Evolutionary conservation across 2,329 filamentous ascomycete genomes (phyloP).

Genomic region (Basipetospora sp.): DNA sequence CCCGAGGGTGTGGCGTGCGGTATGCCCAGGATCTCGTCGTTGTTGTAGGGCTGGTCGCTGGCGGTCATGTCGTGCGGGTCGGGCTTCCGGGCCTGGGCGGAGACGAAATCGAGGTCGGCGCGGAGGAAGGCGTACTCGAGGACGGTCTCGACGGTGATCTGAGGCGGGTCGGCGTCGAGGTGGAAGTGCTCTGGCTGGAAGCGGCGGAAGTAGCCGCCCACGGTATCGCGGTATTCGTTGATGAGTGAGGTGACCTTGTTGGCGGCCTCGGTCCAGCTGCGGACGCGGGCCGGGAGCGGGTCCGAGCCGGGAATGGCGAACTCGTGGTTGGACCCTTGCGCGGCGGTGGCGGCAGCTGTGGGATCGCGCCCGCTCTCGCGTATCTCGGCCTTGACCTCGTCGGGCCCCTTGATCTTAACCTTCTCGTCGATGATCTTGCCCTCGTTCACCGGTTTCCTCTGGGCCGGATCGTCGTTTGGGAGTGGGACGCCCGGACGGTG

Average conservation of each 20-base stretch:
- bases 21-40: slow-evolving; percentile 63
- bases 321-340: slow-evolving; percentile 17
- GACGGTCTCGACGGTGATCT: slow-evolving; percentile 57
- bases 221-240: slow-evolving; percentile 62
- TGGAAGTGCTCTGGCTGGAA: slow-evolving; percentile 58
- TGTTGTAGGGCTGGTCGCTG: slow-evolving; percentile 66
- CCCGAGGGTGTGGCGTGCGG: slow-evolving; percentile 38
- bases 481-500: slow-evolving; percentile 18
- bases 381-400: slow-evolving; percentile 27
- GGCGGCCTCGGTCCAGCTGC: slow-evolving; percentile 32
- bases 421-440: slow-evolving; percentile 9
- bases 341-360: slow-evolving; percentile 20
- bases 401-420: slow-evolving; percentile 35
- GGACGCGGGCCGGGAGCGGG: slow-evolving; percentile 34
- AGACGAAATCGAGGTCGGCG: slow-evolving; percentile 86
- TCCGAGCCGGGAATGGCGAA: slow-evolving; percentile 23
- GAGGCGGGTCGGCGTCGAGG: slow-evolving; percentile 12
- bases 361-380: slow-evolving; percentile 18
- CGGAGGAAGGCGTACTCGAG: slow-evolving; percentile 86
- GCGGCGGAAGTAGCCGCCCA: slow-evolving; percentile 87
- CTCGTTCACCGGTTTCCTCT: slow-evolving; percentile 17
- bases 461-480: slow-evolving; percentile 14
- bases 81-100: slow-evolving; percentile 73
- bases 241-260: slow-evolving; percentile 59
- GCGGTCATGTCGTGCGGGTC: slow-evolving; percentile 55